Evolutionary conservation across 495 filamentous ascomycete species (phyloP).

Genomic region (Glonium stellatum): DNA sequence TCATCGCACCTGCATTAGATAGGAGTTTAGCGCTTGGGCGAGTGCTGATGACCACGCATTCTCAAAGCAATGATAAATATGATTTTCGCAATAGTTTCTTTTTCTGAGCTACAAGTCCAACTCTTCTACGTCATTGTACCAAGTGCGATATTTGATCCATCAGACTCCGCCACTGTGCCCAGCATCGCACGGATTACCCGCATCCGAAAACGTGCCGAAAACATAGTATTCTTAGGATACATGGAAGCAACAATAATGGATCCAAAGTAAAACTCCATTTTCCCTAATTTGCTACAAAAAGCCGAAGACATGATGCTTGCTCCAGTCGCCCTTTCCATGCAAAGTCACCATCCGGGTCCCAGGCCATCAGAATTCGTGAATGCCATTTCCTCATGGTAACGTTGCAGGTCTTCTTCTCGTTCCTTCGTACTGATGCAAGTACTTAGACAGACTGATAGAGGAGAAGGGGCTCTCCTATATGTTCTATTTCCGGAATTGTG

Average conservation of each 20-base stretch:
- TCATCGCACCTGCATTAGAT: too few relatives aligned
- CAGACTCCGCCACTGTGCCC: too few relatives aligned
- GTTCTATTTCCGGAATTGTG: slow-evolving; percentile 97
- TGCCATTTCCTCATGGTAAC: neutral
- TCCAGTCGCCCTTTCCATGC: slow-evolving; percentile 26
- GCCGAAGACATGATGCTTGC: slow-evolving; percentile 6
- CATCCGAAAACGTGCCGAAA: neutral
- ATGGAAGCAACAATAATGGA: neutral
- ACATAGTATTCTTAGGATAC: neutral
- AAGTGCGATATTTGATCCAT: too few relatives aligned
- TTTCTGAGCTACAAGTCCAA: too few relatives aligned
- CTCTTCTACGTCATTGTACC: too few relatives aligned
- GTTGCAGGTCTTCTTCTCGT: neutral
- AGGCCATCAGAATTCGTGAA: neutral
- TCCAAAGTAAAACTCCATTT: neutral
- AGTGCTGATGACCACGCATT: too few relatives aligned
- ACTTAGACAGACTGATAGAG: slow-evolving; percentile 53
- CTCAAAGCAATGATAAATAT: too few relatives aligned
- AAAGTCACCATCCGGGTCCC: slow-evolving; percentile 3
- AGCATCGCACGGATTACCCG: neutral
- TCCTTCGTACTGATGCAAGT: neutral
- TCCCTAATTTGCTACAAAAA: neutral
- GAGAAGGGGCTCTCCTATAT: slow-evolving; percentile 90
- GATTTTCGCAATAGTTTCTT: too few relatives aligned
- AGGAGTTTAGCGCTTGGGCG: too few relatives aligned